Base-by-base conservation (phyloP, 1,284 basidiomycete species). In the Xanthoconium separans region DNA sequence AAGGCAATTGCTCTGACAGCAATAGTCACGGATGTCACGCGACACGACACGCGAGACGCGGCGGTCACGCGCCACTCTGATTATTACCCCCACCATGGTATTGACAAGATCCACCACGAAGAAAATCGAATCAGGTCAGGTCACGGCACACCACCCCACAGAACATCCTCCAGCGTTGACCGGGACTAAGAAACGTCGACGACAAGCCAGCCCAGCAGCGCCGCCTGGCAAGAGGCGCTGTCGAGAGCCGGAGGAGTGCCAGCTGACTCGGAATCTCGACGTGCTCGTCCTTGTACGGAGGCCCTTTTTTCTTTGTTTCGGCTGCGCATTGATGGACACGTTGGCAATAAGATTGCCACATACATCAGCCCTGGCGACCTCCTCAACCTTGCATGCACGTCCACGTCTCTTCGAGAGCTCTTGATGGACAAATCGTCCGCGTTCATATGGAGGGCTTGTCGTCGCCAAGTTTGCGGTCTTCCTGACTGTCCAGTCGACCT, bases 401-500 rank as follows among this genome's bases (percentile, higher is more conserved):
- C 44, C 27, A 40, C 33, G 33, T 33, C 44, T 18, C 16, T 51
- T 16, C 44, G 44, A 15, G 29, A 40, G 6, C 37, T 51, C 0
- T 16, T 51, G 20, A 51, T 47, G 44, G n/a, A 40, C 22, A 51
- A 33, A 33, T 47, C 33, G 8, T 31, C 50, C 4, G 20, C 29
- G 7, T 48, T 51, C 16, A 27, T 27, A 37, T 51, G 15, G 50
- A 51, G 40, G 22, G 13, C 22, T 16, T 44, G 29, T 40, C 44
- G 50, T 9, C 20, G 6, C 29, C 34, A 51, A 40, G 20, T 22
- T 13, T 12, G 20, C 0, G 42, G 27, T 3, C 43, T 51, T 4
- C 50, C 44, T 15, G 44, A 51, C 4, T 51, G 50, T 16, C 50
- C 50, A n/a, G 13, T n/a, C 30, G 44, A 51, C 37, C n/a, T 51